Conservation (phyloP, 2,329 filamentous ascomycete genomes). For the Whalleya microplaca region DNA sequence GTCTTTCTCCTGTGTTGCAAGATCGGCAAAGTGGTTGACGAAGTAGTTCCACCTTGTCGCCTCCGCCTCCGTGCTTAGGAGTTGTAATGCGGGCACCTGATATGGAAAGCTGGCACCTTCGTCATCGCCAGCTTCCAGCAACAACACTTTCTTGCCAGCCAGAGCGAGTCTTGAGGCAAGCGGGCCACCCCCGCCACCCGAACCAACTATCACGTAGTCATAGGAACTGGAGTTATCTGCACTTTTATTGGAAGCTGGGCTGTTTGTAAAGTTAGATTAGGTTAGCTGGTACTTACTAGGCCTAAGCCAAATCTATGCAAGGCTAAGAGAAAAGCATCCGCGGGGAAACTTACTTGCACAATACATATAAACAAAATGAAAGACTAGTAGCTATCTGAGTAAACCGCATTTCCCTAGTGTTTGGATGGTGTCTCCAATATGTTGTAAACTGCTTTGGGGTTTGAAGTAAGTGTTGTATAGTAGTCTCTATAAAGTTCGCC, state of each 20-base stretch:
- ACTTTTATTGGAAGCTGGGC: not conserved
- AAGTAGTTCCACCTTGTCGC: conserved; percentile 66
- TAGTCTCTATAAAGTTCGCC: too few relatives aligned
- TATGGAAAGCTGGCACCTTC: conserved; percentile 52
- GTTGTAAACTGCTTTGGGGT: too few relatives aligned
- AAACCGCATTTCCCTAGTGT: too few relatives aligned
- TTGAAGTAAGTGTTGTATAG: too few relatives aligned
- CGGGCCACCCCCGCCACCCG: conserved; percentile 62
- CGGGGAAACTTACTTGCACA: not conserved
- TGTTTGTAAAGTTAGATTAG: not conserved
- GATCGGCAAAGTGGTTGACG: conserved; percentile 61
- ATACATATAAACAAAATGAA: too few relatives aligned
- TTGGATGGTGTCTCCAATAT: too few relatives aligned
- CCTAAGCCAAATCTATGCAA: not conserved
- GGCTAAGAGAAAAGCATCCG: not conserved
- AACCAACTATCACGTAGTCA: conserved; percentile 66
- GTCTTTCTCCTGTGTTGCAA: conserved; percentile 41
- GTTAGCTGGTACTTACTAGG: not conserved
- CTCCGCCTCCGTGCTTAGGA: conserved; percentile 55
- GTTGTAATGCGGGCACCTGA: conserved; percentile 56
- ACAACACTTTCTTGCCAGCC: conserved; percentile 60
- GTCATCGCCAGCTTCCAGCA: conserved; percentile 64
- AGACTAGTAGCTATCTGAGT: too few relatives aligned
- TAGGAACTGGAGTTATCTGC: conserved; percentile 39
- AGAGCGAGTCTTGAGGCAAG: conserved; percentile 60